These are phyloP conservation scores for Kluyveromyces dobzhanskii DNA, from an alignment of 805 yeast genomes.

Conservation along the genomic window DNA sequence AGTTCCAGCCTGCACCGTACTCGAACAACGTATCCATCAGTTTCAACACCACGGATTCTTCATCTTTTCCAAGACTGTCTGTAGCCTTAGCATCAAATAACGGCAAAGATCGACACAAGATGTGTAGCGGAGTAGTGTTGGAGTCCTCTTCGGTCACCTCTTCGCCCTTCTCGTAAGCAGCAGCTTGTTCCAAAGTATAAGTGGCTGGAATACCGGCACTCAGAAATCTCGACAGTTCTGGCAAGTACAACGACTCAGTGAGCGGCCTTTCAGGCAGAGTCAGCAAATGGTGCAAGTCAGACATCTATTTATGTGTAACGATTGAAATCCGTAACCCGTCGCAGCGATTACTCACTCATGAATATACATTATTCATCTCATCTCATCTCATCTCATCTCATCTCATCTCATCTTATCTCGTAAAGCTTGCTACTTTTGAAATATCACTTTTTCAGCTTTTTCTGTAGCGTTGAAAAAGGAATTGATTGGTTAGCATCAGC, in stretches of 20 bases:
- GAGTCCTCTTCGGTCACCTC: constrained; percentile 30
- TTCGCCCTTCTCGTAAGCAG: constrained; percentile 41
- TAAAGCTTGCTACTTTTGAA: too few relatives aligned
- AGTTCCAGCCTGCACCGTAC: constrained; percentile 90
- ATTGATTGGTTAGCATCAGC: neutral
- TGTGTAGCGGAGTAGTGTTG: constrained; percentile 76
- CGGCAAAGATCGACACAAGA: constrained; percentile 48
- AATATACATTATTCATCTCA: too few relatives aligned
- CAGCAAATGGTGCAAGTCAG: constrained; percentile 64
- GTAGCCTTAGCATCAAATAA: constrained; percentile 4
- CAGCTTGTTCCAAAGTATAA: constrained; percentile 70
- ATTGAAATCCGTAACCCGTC: neutral
- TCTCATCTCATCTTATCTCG: neutral
- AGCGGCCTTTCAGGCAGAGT: constrained; percentile 46
- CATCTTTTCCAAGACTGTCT: constrained; percentile 26
- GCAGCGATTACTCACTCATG: too few relatives aligned
- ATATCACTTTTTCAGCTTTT: too few relatives aligned
- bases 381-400: neutral
- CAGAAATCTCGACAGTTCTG: constrained; percentile 38
- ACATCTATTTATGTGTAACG: constrained; percentile 33
- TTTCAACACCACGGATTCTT: constrained; percentile 36
- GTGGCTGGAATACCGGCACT: constrained; percentile 72
- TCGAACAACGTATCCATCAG: constrained; percentile 64
- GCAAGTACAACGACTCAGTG: constrained; percentile 33
- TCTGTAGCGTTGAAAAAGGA: too few relatives aligned